A percentile compares a stretch with the other conserved stretches of the same genome.
phyloP scores from a whole-genome alignment of 2,329 filamentous ascomycete species.

The Stagonosporopsis tanaceti region DNA sequence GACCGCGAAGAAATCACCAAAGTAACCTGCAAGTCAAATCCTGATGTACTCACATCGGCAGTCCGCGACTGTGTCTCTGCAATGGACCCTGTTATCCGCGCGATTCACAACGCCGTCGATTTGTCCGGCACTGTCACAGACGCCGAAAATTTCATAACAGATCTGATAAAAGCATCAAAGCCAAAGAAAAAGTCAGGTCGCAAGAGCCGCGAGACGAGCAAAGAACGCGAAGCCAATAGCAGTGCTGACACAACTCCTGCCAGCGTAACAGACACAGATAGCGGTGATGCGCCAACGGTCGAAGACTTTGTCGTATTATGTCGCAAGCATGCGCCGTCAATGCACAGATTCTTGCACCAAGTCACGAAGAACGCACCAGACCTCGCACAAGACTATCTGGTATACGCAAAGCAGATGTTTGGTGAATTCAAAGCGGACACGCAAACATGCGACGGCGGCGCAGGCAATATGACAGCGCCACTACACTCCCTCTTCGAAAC shows the following conservation, averaged over 20 bases:
- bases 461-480: constrained; percentile 54
- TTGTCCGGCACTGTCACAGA: constrained; percentile 73
- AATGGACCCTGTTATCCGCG: constrained; percentile 77
- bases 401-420: constrained; percentile 67
- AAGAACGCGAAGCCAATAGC: constrained; percentile 33
- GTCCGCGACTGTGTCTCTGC: constrained; percentile 71
- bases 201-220: constrained; percentile 32
- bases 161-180: constrained; percentile 69
- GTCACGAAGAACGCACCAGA: constrained; percentile 73
- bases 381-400: constrained; percentile 66
- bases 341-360: constrained; percentile 76
- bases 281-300: constrained; percentile 61
- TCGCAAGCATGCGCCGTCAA: constrained; percentile 67
- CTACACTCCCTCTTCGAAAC: constrained; percentile 54
- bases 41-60: constrained; percentile 75
- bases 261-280: constrained; percentile 32
- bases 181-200: constrained; percentile 44
- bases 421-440: constrained; percentile 61
- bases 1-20: constrained; percentile 76
- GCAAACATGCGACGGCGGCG: constrained; percentile 35
- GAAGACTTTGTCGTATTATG: constrained; percentile 76
- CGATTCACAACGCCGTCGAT: constrained; percentile 75
- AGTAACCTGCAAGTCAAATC: constrained; percentile 71
- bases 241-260: constrained; percentile 26
- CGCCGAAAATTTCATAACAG: constrained; percentile 72